phyloP scores from a whole-genome alignment of 2,329 filamentous ascomycete genomes.

The Neobulgaria alba region DNA sequence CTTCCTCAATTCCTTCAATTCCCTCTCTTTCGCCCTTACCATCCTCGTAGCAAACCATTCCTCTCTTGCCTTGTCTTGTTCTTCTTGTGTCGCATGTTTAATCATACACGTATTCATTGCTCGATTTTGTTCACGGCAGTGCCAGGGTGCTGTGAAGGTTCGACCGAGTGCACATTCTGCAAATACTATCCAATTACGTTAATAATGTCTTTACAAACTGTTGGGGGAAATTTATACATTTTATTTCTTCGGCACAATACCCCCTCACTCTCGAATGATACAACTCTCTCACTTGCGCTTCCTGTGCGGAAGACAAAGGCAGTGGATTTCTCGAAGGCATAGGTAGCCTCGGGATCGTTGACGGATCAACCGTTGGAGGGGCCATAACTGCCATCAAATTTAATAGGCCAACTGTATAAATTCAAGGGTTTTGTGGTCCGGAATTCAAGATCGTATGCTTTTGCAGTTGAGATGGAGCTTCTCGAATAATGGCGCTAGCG shows the following conservation, averaged over 20 bases:
- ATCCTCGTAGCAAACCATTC: conserved; percentile 83
- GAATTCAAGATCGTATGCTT: conserved; percentile 8
- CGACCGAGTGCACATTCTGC: conserved; percentile 80
- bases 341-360: conserved; percentile 22
- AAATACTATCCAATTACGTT: conserved; percentile 56
- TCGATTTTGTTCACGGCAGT: conserved; percentile 69
- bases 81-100: conserved; percentile 69
- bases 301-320: conserved; percentile 73
- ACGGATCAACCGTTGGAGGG: conserved; percentile 8
- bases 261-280: conserved; percentile 72
- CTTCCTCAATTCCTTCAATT: conserved; percentile 52
- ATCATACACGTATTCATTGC: conserved; percentile 95
- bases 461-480: not conserved
- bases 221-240: conserved; percentile 41
- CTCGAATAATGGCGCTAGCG: not conserved
- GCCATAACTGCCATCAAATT: conserved; percentile 25
- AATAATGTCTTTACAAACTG: not conserved
- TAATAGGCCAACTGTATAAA: not conserved
- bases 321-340: conserved; percentile 66
- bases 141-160: conserved; percentile 81
- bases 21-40: conserved; percentile 58
- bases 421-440: conserved; percentile 1
- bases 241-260: conserved; percentile 70
- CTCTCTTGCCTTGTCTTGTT: conserved; percentile 80
- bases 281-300: conserved; percentile 71